Evolutionary conservation across 768 basidiomycete species (phyloP).

Genomic region (Pleurotus salmoneostramineus): DNA sequence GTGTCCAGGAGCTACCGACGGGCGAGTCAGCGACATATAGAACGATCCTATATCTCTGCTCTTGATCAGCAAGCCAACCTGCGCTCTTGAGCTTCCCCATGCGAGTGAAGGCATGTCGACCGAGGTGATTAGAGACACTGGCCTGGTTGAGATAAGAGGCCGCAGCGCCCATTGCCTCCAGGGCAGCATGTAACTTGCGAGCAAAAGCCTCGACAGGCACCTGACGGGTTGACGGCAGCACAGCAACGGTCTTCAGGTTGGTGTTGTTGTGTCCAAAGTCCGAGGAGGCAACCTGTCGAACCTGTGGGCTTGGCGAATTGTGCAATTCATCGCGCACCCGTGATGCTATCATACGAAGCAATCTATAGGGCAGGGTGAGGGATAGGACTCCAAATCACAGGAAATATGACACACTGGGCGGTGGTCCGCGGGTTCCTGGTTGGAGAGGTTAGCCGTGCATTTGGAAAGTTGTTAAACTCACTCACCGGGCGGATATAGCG

Average conservation of each 20-base stretch:
- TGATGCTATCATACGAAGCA: constrained; percentile 87
- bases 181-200: constrained; percentile 78
- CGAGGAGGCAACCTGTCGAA: constrained; percentile 39
- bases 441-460: background rate
- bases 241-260: constrained; percentile 92
- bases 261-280: constrained; percentile 75
- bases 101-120: constrained; percentile 90
- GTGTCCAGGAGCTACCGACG: constrained; percentile 94
- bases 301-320: constrained; percentile 46
- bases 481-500: constrained; percentile 84
- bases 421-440: constrained; percentile 79
- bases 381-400: background rate
- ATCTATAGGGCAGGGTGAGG: constrained; percentile 29
- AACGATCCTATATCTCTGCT: constrained; percentile 90
- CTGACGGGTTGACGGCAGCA: constrained; percentile 82
- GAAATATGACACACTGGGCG: constrained; percentile 54
- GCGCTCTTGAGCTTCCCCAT: constrained; percentile 94
- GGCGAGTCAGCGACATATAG: constrained; percentile 96
- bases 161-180: constrained; percentile 91
- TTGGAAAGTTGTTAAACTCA: background rate
- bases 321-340: constrained; percentile 85
- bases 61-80: constrained; percentile 92
- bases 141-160: constrained; percentile 94
- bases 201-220: constrained; percentile 91
- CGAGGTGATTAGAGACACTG: constrained; percentile 86